These are phyloP conservation scores for Magnusiomyces clavatus DNA, from an alignment of 1,139 yeast genomes.

Conservation along the genomic window DNA sequence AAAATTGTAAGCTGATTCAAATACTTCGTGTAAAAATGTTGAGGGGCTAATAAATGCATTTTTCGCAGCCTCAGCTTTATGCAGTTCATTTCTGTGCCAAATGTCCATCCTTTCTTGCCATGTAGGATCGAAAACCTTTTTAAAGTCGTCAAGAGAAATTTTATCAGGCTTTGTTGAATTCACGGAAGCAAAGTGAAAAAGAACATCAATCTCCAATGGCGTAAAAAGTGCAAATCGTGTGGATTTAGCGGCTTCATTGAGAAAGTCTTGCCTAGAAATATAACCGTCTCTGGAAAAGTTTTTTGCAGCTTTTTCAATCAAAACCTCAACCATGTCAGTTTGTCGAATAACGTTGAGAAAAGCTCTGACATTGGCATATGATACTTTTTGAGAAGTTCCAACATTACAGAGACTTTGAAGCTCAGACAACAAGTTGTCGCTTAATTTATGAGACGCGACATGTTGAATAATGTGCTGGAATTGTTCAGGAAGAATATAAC, in stretches of 20 bases:
- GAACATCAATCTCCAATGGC: conserved; percentile 39
- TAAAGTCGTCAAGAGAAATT: conserved; percentile 34
- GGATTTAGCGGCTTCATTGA: conserved; percentile 35
- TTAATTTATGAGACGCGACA: conserved; percentile 37
- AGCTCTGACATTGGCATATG: conserved; percentile 40
- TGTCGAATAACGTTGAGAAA: conserved; percentile 37
- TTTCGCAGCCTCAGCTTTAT: conserved; percentile 36
- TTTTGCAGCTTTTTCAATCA: conserved; percentile 31
- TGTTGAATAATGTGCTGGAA: conserved; percentile 34
- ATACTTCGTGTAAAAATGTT: conserved; percentile 41
- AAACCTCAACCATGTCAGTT: conserved; percentile 36
- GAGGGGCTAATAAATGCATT: conserved; percentile 35
- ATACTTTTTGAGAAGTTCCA: conserved; percentile 30
- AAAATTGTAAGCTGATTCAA: conserved; percentile 84
- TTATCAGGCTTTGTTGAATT: conserved; percentile 25
- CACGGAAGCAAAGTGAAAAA: conserved; percentile 38
- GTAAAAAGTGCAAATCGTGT: conserved; percentile 38
- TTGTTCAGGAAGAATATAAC: conserved; percentile 37
- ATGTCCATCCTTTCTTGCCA: conserved; percentile 36
- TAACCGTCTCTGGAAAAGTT: conserved; percentile 28
- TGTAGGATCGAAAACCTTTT: conserved; percentile 38
- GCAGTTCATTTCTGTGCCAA: conserved; percentile 29
- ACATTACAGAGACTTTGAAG: conserved; percentile 35
- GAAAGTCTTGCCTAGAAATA: conserved; percentile 35
- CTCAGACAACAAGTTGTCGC: conserved; percentile 33